These are phyloP conservation scores for Parmelia sp. DNA, from an alignment of 495 filamentous ascomycete genomes.

Conservation along the genomic window DNA sequence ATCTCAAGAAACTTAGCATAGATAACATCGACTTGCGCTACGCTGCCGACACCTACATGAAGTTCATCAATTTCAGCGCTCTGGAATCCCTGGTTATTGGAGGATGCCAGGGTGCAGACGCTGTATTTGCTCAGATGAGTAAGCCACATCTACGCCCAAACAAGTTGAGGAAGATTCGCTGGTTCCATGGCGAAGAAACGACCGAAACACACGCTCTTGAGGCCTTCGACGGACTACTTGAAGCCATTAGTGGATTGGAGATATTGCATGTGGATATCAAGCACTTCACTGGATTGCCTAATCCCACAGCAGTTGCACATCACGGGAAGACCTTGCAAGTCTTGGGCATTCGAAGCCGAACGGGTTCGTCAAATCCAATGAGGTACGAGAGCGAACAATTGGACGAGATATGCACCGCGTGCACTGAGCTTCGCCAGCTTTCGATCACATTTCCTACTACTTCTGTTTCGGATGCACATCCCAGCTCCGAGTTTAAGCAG, in stretches of 20 bases:
- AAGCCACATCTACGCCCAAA: conserved; percentile 17
- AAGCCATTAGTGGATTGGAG: conserved; percentile 13
- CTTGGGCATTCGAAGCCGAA: conserved; percentile 12
- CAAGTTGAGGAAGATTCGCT: conserved; percentile 14
- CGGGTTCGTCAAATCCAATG: background rate
- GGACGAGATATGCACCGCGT: conserved; percentile 18
- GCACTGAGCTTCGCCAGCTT: conserved; percentile 16
- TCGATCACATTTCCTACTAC: conserved; percentile 18
- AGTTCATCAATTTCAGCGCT: conserved; percentile 18
- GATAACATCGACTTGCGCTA: conserved; percentile 17
- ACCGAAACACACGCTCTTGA: conserved; percentile 15
- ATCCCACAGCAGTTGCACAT: conserved; percentile 10
- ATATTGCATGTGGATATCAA: conserved; percentile 14
- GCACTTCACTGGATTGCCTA: conserved; percentile 8
- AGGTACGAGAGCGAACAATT: conserved; percentile 18
- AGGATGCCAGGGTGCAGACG: conserved; percentile 12
- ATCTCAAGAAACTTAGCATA: conserved; percentile 16
- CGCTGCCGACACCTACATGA: conserved; percentile 18
- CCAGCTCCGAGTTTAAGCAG: conserved; percentile 11
- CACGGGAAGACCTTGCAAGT: conserved; percentile 15
- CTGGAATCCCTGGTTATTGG: conserved; percentile 16
- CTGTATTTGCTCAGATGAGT: conserved; percentile 16
- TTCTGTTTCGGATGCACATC: conserved; percentile 12
- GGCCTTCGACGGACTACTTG: conserved; percentile 18
- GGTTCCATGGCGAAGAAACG: conserved; percentile 16